phyloP scores from a whole-genome alignment of 768 basidiomycete species.

The Leccinum barrowsii region DNA sequence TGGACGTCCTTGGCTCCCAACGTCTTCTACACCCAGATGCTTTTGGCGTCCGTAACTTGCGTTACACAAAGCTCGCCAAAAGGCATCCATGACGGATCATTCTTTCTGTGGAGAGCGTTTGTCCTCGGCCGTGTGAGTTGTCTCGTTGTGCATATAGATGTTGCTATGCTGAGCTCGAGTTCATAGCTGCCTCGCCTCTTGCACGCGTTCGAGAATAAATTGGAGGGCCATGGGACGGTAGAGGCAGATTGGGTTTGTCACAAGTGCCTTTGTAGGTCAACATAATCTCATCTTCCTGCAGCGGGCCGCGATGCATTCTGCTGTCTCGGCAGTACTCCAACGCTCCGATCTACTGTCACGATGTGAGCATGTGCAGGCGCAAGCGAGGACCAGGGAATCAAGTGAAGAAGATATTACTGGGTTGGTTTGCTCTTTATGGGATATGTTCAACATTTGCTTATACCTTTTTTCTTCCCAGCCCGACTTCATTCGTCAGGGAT shows the following conservation, averaged over 20 bases:
- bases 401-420: slow-evolving; percentile 21
- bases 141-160: background rate
- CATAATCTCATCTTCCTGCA: slow-evolving; percentile 17
- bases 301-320: slow-evolving; percentile 46
- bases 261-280: background rate
- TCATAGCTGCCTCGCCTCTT: slow-evolving; percentile 61
- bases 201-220: slow-evolving; percentile 47
- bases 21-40: slow-evolving; percentile 65
- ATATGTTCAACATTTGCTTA: slow-evolving; percentile 6
- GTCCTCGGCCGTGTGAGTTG: slow-evolving; percentile 63
- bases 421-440: slow-evolving; percentile 8
- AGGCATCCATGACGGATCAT: slow-evolving; percentile 28
- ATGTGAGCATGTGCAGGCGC: slow-evolving; percentile 47
- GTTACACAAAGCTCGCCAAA: slow-evolving; percentile 48
- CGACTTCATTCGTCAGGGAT: slow-evolving; percentile 24
- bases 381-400: slow-evolving; percentile 20
- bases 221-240: slow-evolving; percentile 45
- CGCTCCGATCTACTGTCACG: slow-evolving; percentile 53
- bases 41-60: slow-evolving; percentile 60
- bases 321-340: slow-evolving; percentile 45
- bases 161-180: slow-evolving; percentile 2
- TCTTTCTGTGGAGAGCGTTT: slow-evolving; percentile 65
- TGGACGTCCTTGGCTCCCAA: slow-evolving; percentile 62
- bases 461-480: slow-evolving; percentile 13
- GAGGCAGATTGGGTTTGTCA: slow-evolving; percentile 58